Conservation (phyloP, 805 yeast genomes). For the Spathaspora sp. region DNA sequence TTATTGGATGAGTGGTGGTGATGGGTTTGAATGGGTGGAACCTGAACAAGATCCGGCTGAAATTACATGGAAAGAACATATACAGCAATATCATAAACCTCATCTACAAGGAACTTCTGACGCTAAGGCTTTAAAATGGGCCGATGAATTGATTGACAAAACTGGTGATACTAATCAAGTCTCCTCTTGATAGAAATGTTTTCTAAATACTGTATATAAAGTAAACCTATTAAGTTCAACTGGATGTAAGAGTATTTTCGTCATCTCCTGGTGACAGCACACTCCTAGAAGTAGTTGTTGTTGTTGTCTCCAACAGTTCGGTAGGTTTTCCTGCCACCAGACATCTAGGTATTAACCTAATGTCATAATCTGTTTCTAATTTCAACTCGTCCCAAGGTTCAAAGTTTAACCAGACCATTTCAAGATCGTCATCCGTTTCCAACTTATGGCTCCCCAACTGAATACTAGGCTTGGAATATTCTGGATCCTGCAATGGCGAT, state of each 20-base stretch:
- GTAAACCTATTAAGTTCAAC: neutral
- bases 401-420: slow-evolving; percentile 39
- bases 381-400: slow-evolving; percentile 46
- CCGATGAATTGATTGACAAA: slow-evolving; percentile 31
- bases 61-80: slow-evolving; percentile 35
- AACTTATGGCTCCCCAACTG: slow-evolving; percentile 33
- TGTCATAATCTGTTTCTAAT: slow-evolving; percentile 35
- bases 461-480: slow-evolving; percentile 33
- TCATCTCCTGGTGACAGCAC: neutral
- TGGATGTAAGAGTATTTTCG: neutral
- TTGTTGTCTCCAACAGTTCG: neutral
- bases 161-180: neutral
- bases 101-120: slow-evolving; percentile 12
- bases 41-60: slow-evolving; percentile 91
- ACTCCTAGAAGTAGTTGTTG: neutral
- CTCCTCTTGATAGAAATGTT: neutral
- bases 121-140: slow-evolving; percentile 31
- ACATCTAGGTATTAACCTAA: slow-evolving; percentile 31
- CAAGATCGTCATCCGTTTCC: slow-evolving; percentile 40
- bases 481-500: slow-evolving; percentile 21
- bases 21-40: slow-evolving; percentile 84
- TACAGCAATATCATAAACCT: slow-evolving; percentile 19
- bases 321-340: neutral
- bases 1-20: slow-evolving; percentile 85
- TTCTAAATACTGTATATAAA: neutral